Percentiles rank a stretch among this genome's conserved stretches.
Evolutionary conservation across 495 filamentous ascomycete genomes (phyloP).

Genomic region (Trypethelium eluteriae): DNA sequence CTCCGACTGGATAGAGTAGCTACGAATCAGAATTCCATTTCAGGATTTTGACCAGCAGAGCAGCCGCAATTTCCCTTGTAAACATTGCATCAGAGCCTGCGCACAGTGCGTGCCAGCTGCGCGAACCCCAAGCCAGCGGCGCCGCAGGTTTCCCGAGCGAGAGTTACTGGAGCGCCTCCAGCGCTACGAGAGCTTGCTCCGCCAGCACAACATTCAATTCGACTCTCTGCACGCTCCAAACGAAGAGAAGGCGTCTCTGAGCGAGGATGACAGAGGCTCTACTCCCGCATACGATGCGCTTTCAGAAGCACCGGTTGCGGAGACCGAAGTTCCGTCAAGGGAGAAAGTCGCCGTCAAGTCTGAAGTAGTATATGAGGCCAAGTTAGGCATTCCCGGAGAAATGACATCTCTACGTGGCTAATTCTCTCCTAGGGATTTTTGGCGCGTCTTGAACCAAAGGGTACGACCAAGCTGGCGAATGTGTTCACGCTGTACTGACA

Average conservation of each 20-base stretch:
- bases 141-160: conserved; percentile 48
- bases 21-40: background rate
- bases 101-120: conserved; percentile 45
- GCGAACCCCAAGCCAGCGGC: conserved; percentile 37
- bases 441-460: conserved; percentile 43
- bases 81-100: conserved; percentile 40
- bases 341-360: conserved; percentile 24
- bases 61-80: conserved; percentile 45
- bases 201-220: conserved; percentile 45
- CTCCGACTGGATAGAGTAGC: background rate
- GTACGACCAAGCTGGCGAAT: conserved; percentile 32
- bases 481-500: conserved; percentile 19
- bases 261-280: too few species aligned
- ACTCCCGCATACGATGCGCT: background rate
- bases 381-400: conserved; percentile 31
- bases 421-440: conserved; percentile 38
- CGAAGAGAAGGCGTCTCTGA: conserved; percentile 21
- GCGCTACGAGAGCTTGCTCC: conserved; percentile 47
- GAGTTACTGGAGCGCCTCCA: conserved; percentile 48
- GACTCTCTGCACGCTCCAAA: conserved; percentile 42
- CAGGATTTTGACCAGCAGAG: background rate
- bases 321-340: conserved; percentile 23
- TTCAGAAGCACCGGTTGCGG: background rate
- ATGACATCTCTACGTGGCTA: conserved; percentile 19
- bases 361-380: conserved; percentile 36